phyloP scores from a whole-genome alignment of 176 grass and related monocot species.

The Zea mays region Zm-B73-REFERENCE-NAM-5.0 NC_050101.1:102691001-102691500 shows the following conservation, averaged over 20 bases:
- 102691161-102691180: constrained; percentile 33
- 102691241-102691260: constrained; percentile 28
- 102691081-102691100: constrained; percentile 35
- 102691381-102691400: constrained; percentile 36
- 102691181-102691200: constrained; percentile 35
- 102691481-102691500: constrained; percentile 30
- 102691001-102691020: constrained; percentile 49
- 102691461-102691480: constrained; percentile 30
- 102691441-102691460: constrained; percentile 33
- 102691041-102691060: constrained; percentile 44
- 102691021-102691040: constrained; percentile 43
- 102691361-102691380: constrained; percentile 23
- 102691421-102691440: constrained; percentile 44
- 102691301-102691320: constrained; percentile 33
- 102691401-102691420: constrained; percentile 30
- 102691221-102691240: constrained; percentile 33
- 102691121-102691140: constrained; percentile 37
- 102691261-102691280: constrained; percentile 27
- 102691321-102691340: constrained; percentile 18
- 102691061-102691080: constrained; percentile 38
- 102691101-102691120: constrained; percentile 40
- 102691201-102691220: constrained; percentile 34
- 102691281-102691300: constrained; percentile 32
- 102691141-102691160: constrained; percentile 40
- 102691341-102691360: constrained; percentile 38